Evolutionary conservation across 257 asterid species (phyloP), one percentile per base, ranked within the genome.

Genomic region (Paulownia fortunei): DNA sequence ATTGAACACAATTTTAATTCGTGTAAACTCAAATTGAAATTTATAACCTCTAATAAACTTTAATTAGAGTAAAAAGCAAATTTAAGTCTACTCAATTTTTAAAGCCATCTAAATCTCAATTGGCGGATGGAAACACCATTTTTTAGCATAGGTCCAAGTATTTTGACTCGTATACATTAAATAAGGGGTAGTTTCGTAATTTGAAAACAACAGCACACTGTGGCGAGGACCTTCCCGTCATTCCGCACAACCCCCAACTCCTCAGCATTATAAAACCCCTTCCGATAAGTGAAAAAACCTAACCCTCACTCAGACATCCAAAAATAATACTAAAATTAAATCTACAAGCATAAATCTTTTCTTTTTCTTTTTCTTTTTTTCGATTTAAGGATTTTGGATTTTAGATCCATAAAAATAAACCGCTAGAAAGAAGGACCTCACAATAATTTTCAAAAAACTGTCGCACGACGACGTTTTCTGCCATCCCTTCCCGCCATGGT

Each of bases 401-500:
- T 46, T 65, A 58, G 87, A 83, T 83, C 76, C 77, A 82, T 44
- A 49, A 83, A 79, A 76, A 60, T 59, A 79, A 76, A 74, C 77
- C 81, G 66, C 69, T 46, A 49, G 18, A 46, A 24, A 23, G 74
- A 55, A 23, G 58, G 41, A 41, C 3, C 63, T 42, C 69, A 10
- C 60, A 32, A 49, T 34, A 74, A 81, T 74, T 80, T 46, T 76
- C 74, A 77, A 79, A 74, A 69, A 32, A 51, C 54, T 70, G 51
- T 8, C 21, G 49, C 41, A 88, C 91, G 91, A 84, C 88, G 82
- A 76, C 86, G 87, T 84, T 59, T 83, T 44, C 52, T 34, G 75
- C 66, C 19, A 52, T 73, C 75, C 72, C 80, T 86, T 88, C 92
- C 92, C 92, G 89, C 92, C 92, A 88, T 88, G 92, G 90, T 81